These are phyloP conservation scores for Blastobotrys americana DNA, from an alignment of 805 yeast species.

Conservation along the genomic window DNA sequence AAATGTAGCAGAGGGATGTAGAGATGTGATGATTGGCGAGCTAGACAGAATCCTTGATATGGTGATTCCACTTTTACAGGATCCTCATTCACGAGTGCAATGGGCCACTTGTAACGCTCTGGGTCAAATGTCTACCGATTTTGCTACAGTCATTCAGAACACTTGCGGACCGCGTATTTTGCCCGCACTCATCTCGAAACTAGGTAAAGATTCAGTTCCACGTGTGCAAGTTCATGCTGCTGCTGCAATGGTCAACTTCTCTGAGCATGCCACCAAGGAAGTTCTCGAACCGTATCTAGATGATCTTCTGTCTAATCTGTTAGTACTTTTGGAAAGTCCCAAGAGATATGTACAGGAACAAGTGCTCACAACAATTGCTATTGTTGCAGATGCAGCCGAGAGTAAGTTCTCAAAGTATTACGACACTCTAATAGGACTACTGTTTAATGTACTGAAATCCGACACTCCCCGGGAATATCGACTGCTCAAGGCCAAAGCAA, in stretches of 20 bases:
- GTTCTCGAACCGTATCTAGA: slow-evolving; percentile 90
- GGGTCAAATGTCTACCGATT: slow-evolving; percentile 96
- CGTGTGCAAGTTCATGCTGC: slow-evolving; percentile 98
- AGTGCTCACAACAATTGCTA: slow-evolving; percentile 91
- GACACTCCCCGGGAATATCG: slow-evolving; percentile 76
- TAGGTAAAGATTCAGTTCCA: slow-evolving; percentile 59
- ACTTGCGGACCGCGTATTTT: slow-evolving; percentile 70
- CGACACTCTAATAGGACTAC: slow-evolving; percentile 87
- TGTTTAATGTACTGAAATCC: slow-evolving; percentile 68
- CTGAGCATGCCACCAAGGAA: slow-evolving; percentile 85
- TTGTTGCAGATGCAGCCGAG: slow-evolving; percentile 95
- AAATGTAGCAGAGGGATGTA: slow-evolving; percentile 95
- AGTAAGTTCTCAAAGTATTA: slow-evolving; percentile 82
- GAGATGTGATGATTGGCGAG: slow-evolving; percentile 76
- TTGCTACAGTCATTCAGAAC: slow-evolving; percentile 81
- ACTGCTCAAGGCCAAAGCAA: slow-evolving; percentile 80
- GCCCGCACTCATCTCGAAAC: slow-evolving; percentile 81
- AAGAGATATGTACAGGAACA: slow-evolving; percentile 95
- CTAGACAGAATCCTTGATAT: slow-evolving; percentile 75
- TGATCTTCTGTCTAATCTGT: slow-evolving; percentile 61
- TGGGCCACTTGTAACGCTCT: slow-evolving; percentile 95
- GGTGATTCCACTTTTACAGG: slow-evolving; percentile 77
- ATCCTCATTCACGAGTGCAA: slow-evolving; percentile 89
- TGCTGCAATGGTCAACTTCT: slow-evolving; percentile 92
- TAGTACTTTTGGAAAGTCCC: slow-evolving; percentile 73